Conservation (phyloP, 495 filamentous ascomycete species). For the Hyaloscypha variabilis region DNA sequence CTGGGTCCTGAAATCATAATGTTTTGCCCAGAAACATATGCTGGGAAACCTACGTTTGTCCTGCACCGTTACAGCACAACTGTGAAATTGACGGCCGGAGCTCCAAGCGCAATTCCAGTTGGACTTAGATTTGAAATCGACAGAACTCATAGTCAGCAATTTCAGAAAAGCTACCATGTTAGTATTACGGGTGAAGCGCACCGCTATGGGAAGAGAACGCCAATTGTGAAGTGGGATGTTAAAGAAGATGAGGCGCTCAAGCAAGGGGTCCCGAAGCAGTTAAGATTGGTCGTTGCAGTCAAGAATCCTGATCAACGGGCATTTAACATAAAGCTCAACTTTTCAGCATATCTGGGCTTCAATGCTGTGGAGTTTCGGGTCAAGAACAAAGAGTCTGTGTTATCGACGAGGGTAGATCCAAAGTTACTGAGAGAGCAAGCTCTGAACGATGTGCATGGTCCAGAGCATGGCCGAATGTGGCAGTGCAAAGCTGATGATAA, state of each 20-base stretch:
- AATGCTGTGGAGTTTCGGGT: background rate
- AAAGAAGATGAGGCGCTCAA: background rate
- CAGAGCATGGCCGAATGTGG: background rate
- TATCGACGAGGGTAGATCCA: background rate
- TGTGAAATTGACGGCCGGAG: background rate
- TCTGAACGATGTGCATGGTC: background rate
- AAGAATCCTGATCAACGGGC: background rate
- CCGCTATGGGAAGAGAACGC: background rate
- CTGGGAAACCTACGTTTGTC: background rate
- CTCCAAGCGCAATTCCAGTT: background rate
- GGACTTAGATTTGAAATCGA: background rate
- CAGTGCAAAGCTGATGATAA: background rate
- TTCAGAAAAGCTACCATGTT: background rate
- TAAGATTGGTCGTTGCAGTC: background rate
- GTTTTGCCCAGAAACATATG: background rate
- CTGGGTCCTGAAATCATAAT: background rate
- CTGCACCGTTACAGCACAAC: background rate
- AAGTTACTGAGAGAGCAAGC: background rate
- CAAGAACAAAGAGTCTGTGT: background rate
- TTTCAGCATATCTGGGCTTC: background rate
- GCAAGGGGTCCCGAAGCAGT: background rate
- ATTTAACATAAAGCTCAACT: background rate
- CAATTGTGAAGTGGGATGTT: background rate
- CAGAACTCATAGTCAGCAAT: background rate
- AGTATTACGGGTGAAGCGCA: background rate